A percentile compares a stretch with the other conserved stretches of the same genome.
Evolutionary conservation across 2,329 filamentous ascomycete genomes (phyloP).

Genomic region (Celoporthe dispersa): DNA sequence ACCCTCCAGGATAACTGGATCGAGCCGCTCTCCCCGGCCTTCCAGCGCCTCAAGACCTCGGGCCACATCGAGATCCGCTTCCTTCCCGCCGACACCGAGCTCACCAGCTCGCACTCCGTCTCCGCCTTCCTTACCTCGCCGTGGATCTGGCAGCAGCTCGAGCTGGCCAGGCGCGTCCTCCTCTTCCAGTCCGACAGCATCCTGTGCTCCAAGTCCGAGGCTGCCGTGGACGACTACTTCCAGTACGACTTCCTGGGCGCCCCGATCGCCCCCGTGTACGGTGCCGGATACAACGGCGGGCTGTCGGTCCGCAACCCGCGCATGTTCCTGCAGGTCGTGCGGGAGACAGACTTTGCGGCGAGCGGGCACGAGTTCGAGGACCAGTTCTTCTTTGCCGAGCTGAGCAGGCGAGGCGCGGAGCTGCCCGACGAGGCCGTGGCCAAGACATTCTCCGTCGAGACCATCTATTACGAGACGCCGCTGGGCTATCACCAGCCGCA

Average conservation of each 20-base stretch:
- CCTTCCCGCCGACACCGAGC: conserved; percentile 39
- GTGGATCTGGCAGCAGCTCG: conserved; percentile 41
- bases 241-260: conserved; percentile 41
- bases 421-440: conserved; percentile 37
- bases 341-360: conserved; percentile 30
- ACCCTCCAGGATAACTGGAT: conserved; percentile 38
- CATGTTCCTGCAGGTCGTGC: conserved; percentile 33
- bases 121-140: conserved; percentile 39
- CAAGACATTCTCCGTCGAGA: conserved; percentile 38
- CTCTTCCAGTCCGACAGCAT: conserved; percentile 43
- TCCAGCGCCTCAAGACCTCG: conserved; percentile 39
- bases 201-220: conserved; percentile 36
- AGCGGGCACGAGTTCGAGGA: conserved; percentile 38
- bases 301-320: conserved; percentile 39
- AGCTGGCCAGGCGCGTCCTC: conserved; percentile 37
- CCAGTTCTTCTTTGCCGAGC: conserved; percentile 39
- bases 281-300: conserved; percentile 39
- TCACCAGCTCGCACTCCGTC: conserved; percentile 39
- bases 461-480: conserved; percentile 37
- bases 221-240: conserved; percentile 39
- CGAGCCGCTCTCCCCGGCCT: conserved; percentile 36
- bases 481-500: conserved; percentile 36
- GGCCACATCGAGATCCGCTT: conserved; percentile 41
- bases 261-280: conserved; percentile 34
- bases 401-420: conserved; percentile 33